Conservation (phyloP, 352 stramenopile species). For the Globisporangium emineosum region DNA sequence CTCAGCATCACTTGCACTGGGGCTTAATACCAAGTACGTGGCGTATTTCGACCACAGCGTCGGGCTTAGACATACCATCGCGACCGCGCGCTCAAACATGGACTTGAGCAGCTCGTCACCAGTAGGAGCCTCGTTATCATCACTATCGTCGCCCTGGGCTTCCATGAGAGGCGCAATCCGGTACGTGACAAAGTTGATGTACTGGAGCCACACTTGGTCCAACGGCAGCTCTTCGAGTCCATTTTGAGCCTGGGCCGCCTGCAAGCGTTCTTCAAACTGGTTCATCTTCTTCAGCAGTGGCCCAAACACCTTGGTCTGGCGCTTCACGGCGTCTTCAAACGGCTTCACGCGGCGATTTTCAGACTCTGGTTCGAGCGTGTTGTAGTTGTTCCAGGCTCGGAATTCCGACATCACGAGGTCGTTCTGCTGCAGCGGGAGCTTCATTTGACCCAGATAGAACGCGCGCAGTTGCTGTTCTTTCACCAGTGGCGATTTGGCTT, state of each 20-base stretch:
- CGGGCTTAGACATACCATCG: constrained; percentile 52
- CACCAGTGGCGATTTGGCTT: background rate
- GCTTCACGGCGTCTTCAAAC: constrained; percentile 28
- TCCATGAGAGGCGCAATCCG: constrained; percentile 39
- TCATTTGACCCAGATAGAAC: constrained; percentile 54
- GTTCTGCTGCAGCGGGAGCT: constrained; percentile 64
- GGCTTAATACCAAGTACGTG: constrained; percentile 21
- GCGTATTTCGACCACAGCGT: constrained; percentile 59
- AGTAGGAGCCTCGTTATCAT: background rate
- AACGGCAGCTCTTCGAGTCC: constrained; percentile 20
- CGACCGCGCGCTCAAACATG: constrained; percentile 55
- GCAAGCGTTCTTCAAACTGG: constrained; percentile 39
- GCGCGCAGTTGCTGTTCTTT: constrained; percentile 43
- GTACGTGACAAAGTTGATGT: constrained; percentile 63
- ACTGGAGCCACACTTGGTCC: constrained; percentile 46
- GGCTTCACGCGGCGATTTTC: constrained; percentile 6
- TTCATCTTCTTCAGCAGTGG: constrained; percentile 64
- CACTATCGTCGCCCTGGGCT: background rate
- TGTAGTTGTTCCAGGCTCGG: constrained; percentile 68
- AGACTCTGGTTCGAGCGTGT: constrained; percentile 29
- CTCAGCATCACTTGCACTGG: constrained; percentile 4
- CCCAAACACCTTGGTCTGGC: constrained; percentile 40
- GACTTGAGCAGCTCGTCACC: constrained; percentile 30
- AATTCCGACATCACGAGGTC: constrained; percentile 76
- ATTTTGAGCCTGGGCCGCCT: constrained; percentile 11